Conservation (phyloP, 164 flowering plant species). For the Paratinospora sagittata region DNA sequence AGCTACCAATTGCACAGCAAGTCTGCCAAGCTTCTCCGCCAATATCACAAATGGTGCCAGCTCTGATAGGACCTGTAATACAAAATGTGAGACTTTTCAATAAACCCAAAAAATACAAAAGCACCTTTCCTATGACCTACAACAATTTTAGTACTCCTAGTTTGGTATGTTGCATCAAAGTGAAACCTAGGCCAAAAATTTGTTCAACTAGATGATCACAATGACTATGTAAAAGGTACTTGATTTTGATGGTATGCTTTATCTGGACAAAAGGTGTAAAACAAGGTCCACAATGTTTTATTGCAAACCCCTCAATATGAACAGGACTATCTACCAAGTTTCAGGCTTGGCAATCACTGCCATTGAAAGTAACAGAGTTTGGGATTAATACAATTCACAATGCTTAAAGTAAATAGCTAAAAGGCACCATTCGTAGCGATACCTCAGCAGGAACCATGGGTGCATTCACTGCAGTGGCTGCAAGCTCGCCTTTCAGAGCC, state of each 20-base stretch:
- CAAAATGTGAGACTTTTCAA: background rate
- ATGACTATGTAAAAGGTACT: background rate
- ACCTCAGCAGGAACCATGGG: slow-evolving; percentile 73
- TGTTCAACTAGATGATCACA: background rate
- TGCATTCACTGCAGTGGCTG: slow-evolving; percentile 28
- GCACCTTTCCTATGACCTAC: background rate
- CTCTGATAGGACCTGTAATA: slow-evolving; percentile 60
- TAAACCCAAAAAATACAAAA: background rate
- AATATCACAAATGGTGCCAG: slow-evolving; percentile 70
- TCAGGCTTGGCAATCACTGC: background rate
- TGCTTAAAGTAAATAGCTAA: background rate
- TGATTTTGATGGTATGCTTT: background rate
- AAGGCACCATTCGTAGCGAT: background rate
- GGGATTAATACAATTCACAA: background rate
- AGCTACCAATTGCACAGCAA: slow-evolving; percentile 79
- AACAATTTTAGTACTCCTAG: too few species aligned
- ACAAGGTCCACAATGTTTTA: background rate
- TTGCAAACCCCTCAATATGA: background rate
- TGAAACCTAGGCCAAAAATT: too few species aligned
- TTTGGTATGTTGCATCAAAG: too few species aligned
- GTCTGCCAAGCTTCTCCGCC: slow-evolving; percentile 82
- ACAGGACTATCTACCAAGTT: background rate
- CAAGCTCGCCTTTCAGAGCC: slow-evolving; percentile 29
- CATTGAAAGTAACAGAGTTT: background rate
- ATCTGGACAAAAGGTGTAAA: background rate